Conservation (phyloP, 2,329 filamentous ascomycete species). For the Fonsecaea multimorphosa region DNA sequence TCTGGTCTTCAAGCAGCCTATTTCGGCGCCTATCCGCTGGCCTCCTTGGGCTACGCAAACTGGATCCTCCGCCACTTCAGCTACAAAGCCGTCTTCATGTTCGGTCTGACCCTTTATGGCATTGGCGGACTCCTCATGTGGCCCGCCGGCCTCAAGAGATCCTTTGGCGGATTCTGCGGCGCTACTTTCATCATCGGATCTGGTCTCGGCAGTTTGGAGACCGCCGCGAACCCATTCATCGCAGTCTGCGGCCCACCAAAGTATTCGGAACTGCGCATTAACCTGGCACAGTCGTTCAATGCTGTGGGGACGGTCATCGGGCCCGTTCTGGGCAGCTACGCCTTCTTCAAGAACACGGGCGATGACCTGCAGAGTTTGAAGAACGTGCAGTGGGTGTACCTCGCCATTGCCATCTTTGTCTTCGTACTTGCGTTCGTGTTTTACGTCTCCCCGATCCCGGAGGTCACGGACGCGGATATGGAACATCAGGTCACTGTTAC, state of each 20-base stretch:
- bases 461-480: conserved; percentile 75
- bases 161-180: conserved; percentile 74
- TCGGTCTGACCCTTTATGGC: conserved; percentile 72
- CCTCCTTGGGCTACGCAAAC: conserved; percentile 59
- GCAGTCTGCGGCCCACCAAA: conserved; percentile 75
- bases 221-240: conserved; percentile 77
- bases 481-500: conserved; percentile 63
- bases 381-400: conserved; percentile 78
- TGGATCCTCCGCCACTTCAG: conserved; percentile 73
- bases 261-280: conserved; percentile 74
- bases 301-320: conserved; percentile 75
- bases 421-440: conserved; percentile 68
- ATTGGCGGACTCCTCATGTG: conserved; percentile 80
- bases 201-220: conserved; percentile 75
- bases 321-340: conserved; percentile 68
- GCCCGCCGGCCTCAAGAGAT: conserved; percentile 75
- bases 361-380: conserved; percentile 63
- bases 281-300: conserved; percentile 77
- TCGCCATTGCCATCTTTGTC: conserved; percentile 76
- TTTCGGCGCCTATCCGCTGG: conserved; percentile 65
- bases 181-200: conserved; percentile 73
- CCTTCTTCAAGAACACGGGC: conserved; percentile 65
- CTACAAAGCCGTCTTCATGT: conserved; percentile 80
- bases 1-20: conserved; percentile 69
- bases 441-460: conserved; percentile 70